Percentiles rank a stretch among this genome's conserved stretches.
These are phyloP conservation scores for Solanum rostratum DNA, from an alignment of 257 asterid genomes.

Conservation along the genomic window DNA sequence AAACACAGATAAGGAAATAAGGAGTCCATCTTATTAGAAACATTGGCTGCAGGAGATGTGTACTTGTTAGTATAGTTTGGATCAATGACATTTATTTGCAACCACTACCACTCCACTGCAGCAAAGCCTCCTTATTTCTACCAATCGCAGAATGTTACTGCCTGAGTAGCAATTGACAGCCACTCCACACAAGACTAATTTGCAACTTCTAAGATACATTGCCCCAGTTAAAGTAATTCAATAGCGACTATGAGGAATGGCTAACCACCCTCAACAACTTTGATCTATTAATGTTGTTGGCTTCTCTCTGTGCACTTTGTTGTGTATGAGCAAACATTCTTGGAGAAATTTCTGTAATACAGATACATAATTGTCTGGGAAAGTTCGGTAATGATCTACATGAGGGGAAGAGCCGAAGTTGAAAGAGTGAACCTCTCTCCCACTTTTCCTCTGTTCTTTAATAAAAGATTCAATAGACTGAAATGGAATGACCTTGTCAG, in stretches of 20 bases:
- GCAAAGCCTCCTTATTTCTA: not conserved
- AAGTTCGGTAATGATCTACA: constrained; percentile 78
- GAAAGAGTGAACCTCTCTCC: constrained; percentile 36
- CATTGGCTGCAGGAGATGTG: not conserved
- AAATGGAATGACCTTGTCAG: constrained; percentile 71
- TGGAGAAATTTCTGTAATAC: constrained; percentile 46
- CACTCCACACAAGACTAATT: not conserved
- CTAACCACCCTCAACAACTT: not conserved
- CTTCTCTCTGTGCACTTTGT: constrained; percentile 7
- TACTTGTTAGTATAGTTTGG: not conserved
- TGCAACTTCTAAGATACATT: not conserved
- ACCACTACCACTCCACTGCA: not conserved
- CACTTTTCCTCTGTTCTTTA: constrained; percentile 41
- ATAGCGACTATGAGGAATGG: not conserved
- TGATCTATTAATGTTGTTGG: not conserved
- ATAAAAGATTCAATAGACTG: constrained; percentile 52
- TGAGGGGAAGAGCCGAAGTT: constrained; percentile 77
- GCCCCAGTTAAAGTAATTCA: not conserved
- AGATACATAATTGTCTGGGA: constrained; percentile 36
- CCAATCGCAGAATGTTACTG: not conserved
- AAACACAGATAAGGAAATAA: not conserved
- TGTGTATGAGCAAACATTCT: constrained; percentile 16
- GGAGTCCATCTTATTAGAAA: not conserved
- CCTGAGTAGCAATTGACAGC: not conserved
- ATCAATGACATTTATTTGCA: not conserved